These are phyloP conservation scores for Purpureocillium lavendulum DNA, from an alignment of 2,329 filamentous ascomycete species.

Conservation along the genomic window DNA sequence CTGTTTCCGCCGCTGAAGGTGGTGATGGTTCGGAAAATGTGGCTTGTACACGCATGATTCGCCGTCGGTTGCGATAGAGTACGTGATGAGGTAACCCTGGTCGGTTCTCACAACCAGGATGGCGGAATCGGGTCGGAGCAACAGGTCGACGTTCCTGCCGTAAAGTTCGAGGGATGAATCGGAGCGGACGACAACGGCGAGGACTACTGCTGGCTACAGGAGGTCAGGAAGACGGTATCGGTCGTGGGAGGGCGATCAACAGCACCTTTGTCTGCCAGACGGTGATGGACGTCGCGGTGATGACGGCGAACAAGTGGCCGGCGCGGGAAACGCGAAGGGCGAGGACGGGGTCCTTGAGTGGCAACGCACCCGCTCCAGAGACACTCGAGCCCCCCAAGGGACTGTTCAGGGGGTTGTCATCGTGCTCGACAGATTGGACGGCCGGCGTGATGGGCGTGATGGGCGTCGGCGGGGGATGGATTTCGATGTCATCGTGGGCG, in stretches of 20 bases:
- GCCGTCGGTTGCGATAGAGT: constrained; percentile 79
- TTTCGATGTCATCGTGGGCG: constrained; percentile 23
- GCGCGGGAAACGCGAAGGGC: constrained; percentile 70
- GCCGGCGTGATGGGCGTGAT: constrained; percentile 48
- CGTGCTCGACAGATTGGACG: constrained; percentile 51
- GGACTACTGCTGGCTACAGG: constrained; percentile 71
- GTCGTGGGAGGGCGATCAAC: neutral
- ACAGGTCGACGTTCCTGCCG: constrained; percentile 73
- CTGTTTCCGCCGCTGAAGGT: constrained; percentile 53
- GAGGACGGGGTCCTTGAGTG: constrained; percentile 56
- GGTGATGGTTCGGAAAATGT: constrained; percentile 61
- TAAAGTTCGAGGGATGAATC: constrained; percentile 71
- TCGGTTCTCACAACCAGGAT: constrained; percentile 87
- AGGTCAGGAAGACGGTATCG: constrained; percentile 3
- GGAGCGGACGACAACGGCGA: constrained; percentile 80
- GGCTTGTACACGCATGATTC: constrained; percentile 79
- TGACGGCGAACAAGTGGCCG: constrained; percentile 77
- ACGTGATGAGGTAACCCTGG: constrained; percentile 84
- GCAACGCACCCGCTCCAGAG: constrained; percentile 25
- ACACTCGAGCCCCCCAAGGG: constrained; percentile 15
- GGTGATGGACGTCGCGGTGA: constrained; percentile 78
- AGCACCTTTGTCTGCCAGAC: constrained; percentile 92
- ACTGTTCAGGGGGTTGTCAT: constrained; percentile 22
- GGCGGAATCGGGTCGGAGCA: constrained; percentile 83
- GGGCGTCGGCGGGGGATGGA: constrained; percentile 34